Evolutionary conservation across 169 alveolate species (phyloP).

Genomic region (Plasmodium malariae): DNA sequence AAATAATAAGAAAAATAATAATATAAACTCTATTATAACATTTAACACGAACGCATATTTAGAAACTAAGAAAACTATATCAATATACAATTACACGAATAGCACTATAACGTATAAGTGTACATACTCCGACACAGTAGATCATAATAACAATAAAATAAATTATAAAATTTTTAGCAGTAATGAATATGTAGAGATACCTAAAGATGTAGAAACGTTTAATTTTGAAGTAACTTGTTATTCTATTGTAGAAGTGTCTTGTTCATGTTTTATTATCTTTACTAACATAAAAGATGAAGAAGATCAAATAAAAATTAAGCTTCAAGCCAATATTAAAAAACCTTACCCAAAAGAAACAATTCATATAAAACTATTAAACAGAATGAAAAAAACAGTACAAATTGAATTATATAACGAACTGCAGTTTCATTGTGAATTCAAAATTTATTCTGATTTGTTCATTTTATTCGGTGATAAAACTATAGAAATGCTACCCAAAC

Average conservation of each 20-base stretch:
- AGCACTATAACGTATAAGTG: slow-evolving; percentile 26
- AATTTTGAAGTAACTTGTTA: slow-evolving; percentile 53
- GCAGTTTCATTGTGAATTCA: slow-evolving; percentile 48
- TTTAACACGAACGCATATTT: slow-evolving; percentile 39
- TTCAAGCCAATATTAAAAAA: slow-evolving; percentile 37
- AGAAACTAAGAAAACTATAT: slow-evolving; percentile 10
- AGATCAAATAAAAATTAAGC: slow-evolving; percentile 54
- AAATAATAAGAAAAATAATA: slow-evolving; percentile 4
- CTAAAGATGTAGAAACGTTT: slow-evolving; percentile 40
- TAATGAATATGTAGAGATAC: slow-evolving; percentile 33
- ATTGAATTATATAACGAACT: slow-evolving; percentile 50
- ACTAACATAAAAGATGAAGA: slow-evolving; percentile 33
- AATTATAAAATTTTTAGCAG: slow-evolving; percentile 34
- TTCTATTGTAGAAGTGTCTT: slow-evolving; percentile 10
- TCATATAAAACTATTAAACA: slow-evolving; percentile 26
- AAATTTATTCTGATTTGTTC: slow-evolving; percentile 49
- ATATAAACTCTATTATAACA: not conserved
- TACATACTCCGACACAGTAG: slow-evolving; percentile 10
- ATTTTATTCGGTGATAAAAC: slow-evolving; percentile 54
- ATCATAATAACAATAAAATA: slow-evolving; percentile 19
- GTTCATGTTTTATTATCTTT: slow-evolving; percentile 24
- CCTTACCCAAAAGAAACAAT: slow-evolving; percentile 62
- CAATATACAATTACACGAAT: slow-evolving; percentile 58
- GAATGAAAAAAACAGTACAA: slow-evolving; percentile 33
- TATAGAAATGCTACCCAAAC: slow-evolving; percentile 54